phyloP scores from a whole-genome alignment of 352 stramenopile species.

The Pythium scleroteichum region DNA sequence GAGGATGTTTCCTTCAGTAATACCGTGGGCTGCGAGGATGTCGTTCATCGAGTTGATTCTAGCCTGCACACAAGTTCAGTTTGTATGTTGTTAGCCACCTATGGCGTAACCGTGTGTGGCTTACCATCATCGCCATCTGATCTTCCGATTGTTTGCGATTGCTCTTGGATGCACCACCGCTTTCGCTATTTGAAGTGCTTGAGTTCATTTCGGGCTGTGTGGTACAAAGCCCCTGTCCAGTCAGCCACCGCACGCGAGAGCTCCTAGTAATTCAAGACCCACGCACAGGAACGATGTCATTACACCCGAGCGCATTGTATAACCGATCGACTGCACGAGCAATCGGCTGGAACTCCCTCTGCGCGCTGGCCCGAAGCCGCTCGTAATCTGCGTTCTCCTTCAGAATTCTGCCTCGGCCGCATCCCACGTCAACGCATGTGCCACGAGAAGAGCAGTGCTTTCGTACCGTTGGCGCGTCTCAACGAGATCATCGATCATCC shows the following conservation, averaged over 20 bases:
- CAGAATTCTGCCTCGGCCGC: conserved; percentile 44
- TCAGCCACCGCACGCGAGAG: no score
- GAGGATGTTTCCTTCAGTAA: conserved; percentile 84
- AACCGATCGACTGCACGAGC: conserved; percentile 69
- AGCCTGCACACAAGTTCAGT: conserved; percentile 34
- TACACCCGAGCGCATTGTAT: conserved; percentile 80
- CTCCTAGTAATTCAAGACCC: not conserved
- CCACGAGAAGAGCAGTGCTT: not conserved
- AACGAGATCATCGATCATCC: conserved; percentile 72
- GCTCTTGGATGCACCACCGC: conserved; percentile 35
- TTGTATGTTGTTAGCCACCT: no score
- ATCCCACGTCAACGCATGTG: not conserved
- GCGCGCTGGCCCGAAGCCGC: conserved; percentile 52
- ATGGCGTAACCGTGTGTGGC: no score
- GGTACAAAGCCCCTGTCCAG: not conserved
- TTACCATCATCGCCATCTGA: conserved; percentile 71
- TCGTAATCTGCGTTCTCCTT: conserved; percentile 80
- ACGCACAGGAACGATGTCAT: conserved; percentile 72
- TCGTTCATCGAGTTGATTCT: conserved; percentile 88
- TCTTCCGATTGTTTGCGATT: conserved; percentile 71
- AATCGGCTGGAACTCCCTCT: conserved; percentile 72
- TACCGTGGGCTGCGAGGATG: conserved; percentile 67
- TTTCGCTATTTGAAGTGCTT: conserved; percentile 32
- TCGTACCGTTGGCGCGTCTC: conserved; percentile 68
- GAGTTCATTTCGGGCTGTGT: conserved; percentile 28